A percentile compares a stretch with the other conserved stretches of the same genome.
Evolutionary conservation across 1,284 basidiomycete species (phyloP).

Genomic region (Phaffia rhodozyma): DNA sequence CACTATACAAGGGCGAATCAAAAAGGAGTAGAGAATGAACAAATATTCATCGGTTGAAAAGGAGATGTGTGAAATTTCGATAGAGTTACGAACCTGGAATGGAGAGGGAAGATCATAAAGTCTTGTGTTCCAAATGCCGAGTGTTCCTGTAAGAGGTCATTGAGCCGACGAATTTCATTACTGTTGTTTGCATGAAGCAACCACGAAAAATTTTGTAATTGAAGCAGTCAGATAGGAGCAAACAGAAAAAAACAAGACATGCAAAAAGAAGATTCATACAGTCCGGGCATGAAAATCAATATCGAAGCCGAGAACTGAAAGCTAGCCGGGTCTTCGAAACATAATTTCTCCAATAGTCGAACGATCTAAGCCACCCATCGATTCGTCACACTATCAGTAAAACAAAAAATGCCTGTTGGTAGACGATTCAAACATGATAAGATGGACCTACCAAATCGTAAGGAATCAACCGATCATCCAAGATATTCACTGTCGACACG

Average conservation of each 20-base stretch:
- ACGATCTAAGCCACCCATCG: conserved; percentile 42
- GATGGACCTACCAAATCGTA: conserved; percentile 52
- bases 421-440: background rate
- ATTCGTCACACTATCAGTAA: background rate
- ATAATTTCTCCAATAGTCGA: conserved; percentile 74
- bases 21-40: no score
- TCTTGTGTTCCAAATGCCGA: conserved; percentile 52
- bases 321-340: conserved; percentile 52
- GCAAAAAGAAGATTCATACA: conserved; percentile 30
- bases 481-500: conserved; percentile 63
- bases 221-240: no score
- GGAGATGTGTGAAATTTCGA: no score
- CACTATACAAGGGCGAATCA: conserved; percentile 23
- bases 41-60: no score
- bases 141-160: conserved; percentile 71
- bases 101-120: conserved; percentile 80
- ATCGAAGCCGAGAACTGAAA: conserved; percentile 62
- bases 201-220: background rate
- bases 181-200: background rate
- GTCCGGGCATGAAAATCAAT: conserved; percentile 87
- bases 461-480: conserved; percentile 81
- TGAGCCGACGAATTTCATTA: conserved; percentile 78
- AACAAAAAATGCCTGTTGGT: no score
- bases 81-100: conserved; percentile 46
- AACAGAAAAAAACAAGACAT: no score